Conservation (phyloP, 2,329 filamentous ascomycete genomes). For the Davidsoniella virescens region DNA sequence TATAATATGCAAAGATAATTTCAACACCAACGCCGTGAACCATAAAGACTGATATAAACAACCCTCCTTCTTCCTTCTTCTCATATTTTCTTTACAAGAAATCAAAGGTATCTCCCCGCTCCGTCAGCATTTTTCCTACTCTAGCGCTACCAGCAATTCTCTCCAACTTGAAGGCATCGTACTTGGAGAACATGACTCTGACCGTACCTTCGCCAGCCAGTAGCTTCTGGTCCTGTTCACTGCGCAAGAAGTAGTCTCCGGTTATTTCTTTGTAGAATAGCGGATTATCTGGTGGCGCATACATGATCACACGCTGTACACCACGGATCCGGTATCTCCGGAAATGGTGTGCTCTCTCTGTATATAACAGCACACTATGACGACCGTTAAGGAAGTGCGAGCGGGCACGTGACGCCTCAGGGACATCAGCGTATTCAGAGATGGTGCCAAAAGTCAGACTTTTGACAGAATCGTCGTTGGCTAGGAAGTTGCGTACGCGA, state of each 20-base stretch:
- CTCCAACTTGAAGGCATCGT: slow-evolving; percentile 80
- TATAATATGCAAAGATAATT: neutral
- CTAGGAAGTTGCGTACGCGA: slow-evolving; percentile 80
- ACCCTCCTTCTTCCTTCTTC: neutral
- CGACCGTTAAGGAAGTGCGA: slow-evolving; percentile 76
- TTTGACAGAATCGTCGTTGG: slow-evolving; percentile 44
- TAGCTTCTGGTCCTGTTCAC: slow-evolving; percentile 37
- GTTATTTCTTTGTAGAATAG: slow-evolving; percentile 64
- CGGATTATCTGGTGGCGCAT: slow-evolving; percentile 78
- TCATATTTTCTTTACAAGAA: slow-evolving; percentile 46
- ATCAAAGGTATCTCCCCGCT: slow-evolving; percentile 82
- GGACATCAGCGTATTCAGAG: slow-evolving; percentile 69
- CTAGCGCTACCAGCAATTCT: slow-evolving; percentile 69
- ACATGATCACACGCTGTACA: slow-evolving; percentile 73
- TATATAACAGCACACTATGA: slow-evolving; percentile 74
- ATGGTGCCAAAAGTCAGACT: slow-evolving; percentile 57
- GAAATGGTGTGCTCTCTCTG: slow-evolving; percentile 94
- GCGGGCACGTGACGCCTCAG: slow-evolving; percentile 66
- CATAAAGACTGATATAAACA: no score
- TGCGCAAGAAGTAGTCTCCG: slow-evolving; percentile 47
- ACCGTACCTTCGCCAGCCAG: slow-evolving; percentile 44
- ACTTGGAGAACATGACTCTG: slow-evolving; percentile 62
- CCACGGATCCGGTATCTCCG: slow-evolving; percentile 70
- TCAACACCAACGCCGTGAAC: neutral
- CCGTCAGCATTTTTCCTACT: slow-evolving; percentile 67